Percentiles rank a stretch among this genome's conserved stretches.
Conservation (phyloP, 768 basidiomycete genomes). For the Cystofilobasidium ferigula region DNA sequence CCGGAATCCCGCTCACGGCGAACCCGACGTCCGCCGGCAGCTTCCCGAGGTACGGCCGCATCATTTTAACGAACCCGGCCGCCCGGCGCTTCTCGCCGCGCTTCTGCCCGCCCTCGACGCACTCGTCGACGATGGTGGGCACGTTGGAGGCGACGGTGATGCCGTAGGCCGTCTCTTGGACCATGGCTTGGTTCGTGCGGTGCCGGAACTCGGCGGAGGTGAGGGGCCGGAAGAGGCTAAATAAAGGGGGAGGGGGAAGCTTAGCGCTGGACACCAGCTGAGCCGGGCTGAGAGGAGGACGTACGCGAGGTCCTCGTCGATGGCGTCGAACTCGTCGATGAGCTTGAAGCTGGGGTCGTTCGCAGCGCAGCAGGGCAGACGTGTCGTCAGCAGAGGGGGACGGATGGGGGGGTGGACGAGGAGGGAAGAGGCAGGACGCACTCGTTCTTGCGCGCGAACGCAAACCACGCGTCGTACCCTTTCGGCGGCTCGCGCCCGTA, state of each 20-base stretch:
- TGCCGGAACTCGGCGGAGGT: slow-evolving; percentile 6
- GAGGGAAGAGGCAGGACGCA: not conserved
- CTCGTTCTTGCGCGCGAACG: not conserved
- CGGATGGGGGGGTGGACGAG: no score
- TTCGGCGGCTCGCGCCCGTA: slow-evolving; percentile 69
- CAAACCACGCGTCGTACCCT: slow-evolving; percentile 56
- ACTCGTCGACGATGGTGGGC: not conserved
- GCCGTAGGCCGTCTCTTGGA: slow-evolving; percentile 4
- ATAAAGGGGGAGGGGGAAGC: not conserved
- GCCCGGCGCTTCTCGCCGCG: slow-evolving; percentile 1
- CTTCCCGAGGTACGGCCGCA: not conserved
- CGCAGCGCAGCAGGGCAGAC: no score
- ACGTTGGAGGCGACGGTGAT: not conserved
- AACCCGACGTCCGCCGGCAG: slow-evolving; percentile 17
- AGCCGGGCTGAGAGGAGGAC: no score
- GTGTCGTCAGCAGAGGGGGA: no score
- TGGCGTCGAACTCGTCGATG: not conserved
- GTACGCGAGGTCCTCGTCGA: not conserved
- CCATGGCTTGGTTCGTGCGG: slow-evolving; percentile 5
- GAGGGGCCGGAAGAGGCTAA: not conserved
- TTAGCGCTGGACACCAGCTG: no score
- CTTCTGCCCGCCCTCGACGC: not conserved
- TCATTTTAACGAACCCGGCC: not conserved
- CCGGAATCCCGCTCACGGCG: slow-evolving; percentile 3
- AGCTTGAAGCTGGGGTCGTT: not conserved